phyloP scores from a whole-genome alignment of 129 eudicot genomes.

The Solidago caesia region DNA sequence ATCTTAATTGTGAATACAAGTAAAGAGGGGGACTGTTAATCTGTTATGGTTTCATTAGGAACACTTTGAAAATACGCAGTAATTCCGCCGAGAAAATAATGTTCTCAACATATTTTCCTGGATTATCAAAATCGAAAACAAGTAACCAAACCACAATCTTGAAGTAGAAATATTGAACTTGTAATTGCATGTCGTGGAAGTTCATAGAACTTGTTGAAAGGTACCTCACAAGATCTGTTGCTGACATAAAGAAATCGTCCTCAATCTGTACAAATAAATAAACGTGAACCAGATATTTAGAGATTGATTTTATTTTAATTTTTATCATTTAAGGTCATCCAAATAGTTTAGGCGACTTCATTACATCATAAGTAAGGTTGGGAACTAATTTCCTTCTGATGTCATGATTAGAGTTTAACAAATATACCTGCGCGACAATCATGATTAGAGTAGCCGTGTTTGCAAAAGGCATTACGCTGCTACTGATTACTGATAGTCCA shows the following conservation, averaged over 20 bases:
- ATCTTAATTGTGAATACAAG: no score
- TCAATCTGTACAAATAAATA: constrained; percentile 17
- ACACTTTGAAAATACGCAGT: no score
- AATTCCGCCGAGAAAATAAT: no score
- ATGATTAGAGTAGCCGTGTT: constrained; percentile 31
- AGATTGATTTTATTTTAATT: neutral
- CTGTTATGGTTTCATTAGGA: no score
- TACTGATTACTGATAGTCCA: constrained; percentile 37
- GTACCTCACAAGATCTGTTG: constrained; percentile 21
- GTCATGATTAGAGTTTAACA: neutral
- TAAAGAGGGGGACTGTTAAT: no score
- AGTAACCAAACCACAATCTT: neutral
- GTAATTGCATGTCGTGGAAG: neutral
- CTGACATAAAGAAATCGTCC: constrained; percentile 24
- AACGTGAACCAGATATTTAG: neutral
- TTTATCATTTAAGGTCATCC: neutral
- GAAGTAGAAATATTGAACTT: neutral
- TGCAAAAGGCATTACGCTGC: constrained; percentile 40
- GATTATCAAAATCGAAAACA: no score
- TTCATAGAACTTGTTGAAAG: constrained; percentile 23
- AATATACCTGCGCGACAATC: constrained; percentile 48
- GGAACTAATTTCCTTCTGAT: neutral
- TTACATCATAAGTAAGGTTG: neutral
- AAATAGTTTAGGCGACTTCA: neutral
- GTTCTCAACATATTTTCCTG: no score